These are phyloP conservation scores for Pseudonitzschia multiseries DNA, from an alignment of 108 stramenopile species.

Conservation along the genomic window DNA sequence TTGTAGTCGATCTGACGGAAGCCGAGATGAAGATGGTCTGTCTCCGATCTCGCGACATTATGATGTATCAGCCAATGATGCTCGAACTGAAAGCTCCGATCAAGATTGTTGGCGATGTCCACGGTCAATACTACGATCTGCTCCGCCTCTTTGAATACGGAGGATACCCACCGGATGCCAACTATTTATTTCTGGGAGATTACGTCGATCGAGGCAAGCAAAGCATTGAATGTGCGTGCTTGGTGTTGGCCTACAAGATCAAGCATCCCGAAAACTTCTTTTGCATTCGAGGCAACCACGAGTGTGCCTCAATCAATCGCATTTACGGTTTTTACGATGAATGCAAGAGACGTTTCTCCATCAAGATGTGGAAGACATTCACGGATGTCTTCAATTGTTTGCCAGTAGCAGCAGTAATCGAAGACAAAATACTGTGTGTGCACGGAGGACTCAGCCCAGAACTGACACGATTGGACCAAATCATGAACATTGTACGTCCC, in stretches of 20 bases:
- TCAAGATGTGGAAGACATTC: constrained; percentile 98
- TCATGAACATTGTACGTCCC: constrained; percentile 88
- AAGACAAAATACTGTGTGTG: constrained; percentile 85
- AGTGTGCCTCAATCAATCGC: constrained; percentile 87
- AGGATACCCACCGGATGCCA: constrained; percentile 60
- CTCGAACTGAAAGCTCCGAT: constrained; percentile 89
- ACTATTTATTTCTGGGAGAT: constrained; percentile 87
- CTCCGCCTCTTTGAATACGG: constrained; percentile 74
- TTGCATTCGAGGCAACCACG: constrained; percentile 90
- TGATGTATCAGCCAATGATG: constrained; percentile 93
- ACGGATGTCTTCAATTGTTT: constrained; percentile 95
- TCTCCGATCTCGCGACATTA: constrained; percentile 63
- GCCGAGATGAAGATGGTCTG: constrained; percentile 74
- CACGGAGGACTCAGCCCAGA: constrained; percentile 94
- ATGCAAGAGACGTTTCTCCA: constrained; percentile 93
- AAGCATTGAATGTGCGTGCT: constrained; percentile 70
- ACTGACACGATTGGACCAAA: constrained; percentile 88
- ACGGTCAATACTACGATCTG: constrained; percentile 92
- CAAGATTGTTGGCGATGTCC: constrained; percentile 88
- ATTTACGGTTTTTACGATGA: constrained; percentile 96
- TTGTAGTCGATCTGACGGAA: constrained; percentile 56
- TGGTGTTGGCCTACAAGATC: constrained; percentile 75
- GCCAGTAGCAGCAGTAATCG: constrained; percentile 91
- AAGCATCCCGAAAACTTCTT: constrained; percentile 75
- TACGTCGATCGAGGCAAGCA: constrained; percentile 92